These are phyloP conservation scores for Fagus crenata DNA, from an alignment of 306 rosid species.

Conservation along the genomic window DNA sequence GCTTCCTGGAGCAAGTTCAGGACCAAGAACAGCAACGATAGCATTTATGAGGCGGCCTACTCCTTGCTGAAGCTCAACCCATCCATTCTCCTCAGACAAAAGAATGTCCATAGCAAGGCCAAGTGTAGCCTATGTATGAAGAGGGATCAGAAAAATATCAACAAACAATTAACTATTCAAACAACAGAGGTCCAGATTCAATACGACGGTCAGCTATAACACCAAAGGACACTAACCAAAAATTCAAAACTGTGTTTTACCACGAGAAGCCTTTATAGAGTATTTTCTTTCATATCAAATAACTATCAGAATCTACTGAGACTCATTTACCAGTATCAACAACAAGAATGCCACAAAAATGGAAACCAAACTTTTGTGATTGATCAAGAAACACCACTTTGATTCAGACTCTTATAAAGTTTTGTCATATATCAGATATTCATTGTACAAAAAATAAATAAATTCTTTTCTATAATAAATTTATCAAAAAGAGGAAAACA, in stretches of 20 bases:
- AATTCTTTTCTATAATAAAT: too few species aligned
- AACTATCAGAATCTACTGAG: background rate
- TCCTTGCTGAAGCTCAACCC: constrained; percentile 89
- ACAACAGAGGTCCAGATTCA: background rate
- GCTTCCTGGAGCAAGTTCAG: constrained; percentile 98
- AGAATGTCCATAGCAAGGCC: constrained; percentile 96
- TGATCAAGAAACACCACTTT: background rate
- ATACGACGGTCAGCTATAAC: background rate
- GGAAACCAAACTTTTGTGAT: background rate
- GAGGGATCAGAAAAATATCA: constrained; percentile 16
- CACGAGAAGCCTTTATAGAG: background rate
- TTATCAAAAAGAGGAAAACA: too few species aligned
- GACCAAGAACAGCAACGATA: constrained; percentile 92
- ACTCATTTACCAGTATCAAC: background rate
- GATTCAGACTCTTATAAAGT: too few species aligned
- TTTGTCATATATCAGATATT: too few species aligned
- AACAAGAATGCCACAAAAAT: background rate
- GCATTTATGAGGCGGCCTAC: constrained; percentile 96
- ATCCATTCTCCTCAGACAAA: constrained; percentile 88
- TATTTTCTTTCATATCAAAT: background rate
- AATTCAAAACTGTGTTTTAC: background rate
- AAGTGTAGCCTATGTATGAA: constrained; percentile 69
- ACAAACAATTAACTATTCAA: constrained; percentile 28
- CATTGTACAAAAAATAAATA: too few species aligned
- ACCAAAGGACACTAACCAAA: background rate